phyloP scores from a whole-genome alignment of 2,329 filamentous ascomycete species.

The Beauveria asiatica region DNA sequence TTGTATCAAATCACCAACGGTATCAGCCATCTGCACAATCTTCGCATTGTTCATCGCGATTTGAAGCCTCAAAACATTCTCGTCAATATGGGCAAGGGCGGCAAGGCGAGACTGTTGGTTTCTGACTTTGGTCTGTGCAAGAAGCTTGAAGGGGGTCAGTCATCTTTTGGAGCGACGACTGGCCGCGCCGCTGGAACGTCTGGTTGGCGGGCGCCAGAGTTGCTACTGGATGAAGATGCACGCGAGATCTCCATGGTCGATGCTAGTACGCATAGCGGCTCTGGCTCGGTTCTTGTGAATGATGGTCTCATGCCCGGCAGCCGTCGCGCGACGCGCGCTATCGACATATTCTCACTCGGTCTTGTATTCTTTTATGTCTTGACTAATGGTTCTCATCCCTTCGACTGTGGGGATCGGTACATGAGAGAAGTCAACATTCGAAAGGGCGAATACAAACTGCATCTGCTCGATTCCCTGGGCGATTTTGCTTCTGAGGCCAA shows the following conservation, averaged over 20 bases:
- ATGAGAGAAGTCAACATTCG: conserved; percentile 97
- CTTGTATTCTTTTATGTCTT: conserved; percentile 99
- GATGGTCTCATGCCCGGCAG: conserved; percentile 49
- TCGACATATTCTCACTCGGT: conserved; percentile 94
- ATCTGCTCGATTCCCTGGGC: conserved; percentile 64
- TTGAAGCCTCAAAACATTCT: conserved; percentile 97
- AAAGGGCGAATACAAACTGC: conserved; percentile 70
- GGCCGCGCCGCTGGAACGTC: conserved; percentile 88
- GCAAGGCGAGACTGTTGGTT: conserved; percentile 76
- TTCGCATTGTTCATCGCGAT: conserved; percentile 94
- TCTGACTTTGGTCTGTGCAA: conserved; percentile 98
- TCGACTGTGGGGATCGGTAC: conserved; percentile 87
- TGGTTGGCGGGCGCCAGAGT: conserved; percentile 92
- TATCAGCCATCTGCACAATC: conserved; percentile 76
- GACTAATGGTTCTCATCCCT: conserved; percentile 84
- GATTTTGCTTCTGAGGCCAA: conserved; percentile 81
- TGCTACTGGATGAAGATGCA: conserved; percentile 72
- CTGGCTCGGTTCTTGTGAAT: conserved; percentile 47
- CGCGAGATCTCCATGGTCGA: conserved; percentile 41
- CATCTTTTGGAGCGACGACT: conserved; percentile 89
- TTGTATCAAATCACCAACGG: conserved; percentile 86
- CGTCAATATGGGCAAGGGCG: conserved; percentile 63
- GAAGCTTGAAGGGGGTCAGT: conserved; percentile 89
- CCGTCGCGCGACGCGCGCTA: conserved; percentile 84
- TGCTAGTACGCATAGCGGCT: conserved; percentile 51